Percentiles rank a stretch among this genome's conserved stretches.
These are phyloP conservation scores for Diaporthe amygdali DNA, from an alignment of 2,329 filamentous ascomycete genomes.

Conservation along the genomic window DNA sequence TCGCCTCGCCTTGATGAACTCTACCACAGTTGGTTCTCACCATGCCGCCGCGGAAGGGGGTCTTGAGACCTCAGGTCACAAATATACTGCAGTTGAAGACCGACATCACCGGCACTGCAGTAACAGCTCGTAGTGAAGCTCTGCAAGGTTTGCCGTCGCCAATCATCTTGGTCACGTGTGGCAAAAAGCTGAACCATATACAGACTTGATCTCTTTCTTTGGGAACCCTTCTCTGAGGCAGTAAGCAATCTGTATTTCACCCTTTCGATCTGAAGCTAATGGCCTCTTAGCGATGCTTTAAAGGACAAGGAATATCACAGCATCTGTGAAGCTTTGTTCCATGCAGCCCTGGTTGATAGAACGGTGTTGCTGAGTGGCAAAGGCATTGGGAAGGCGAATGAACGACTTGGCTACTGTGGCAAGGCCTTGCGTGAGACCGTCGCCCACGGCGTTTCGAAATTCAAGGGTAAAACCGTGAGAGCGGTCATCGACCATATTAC, in stretches of 20 bases:
- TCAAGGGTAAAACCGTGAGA: constrained; percentile 80
- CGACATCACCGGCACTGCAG: neutral
- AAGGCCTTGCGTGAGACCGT: constrained; percentile 75
- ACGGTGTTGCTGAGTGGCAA: constrained; percentile 62
- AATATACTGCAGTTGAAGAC: constrained; percentile 21
- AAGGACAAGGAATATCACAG: constrained; percentile 80
- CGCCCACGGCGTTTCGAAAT: constrained; percentile 68
- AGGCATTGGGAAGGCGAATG: constrained; percentile 49
- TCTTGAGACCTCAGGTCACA: constrained; percentile 16
- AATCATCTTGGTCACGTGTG: neutral
- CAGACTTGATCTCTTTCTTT: constrained; percentile 24
- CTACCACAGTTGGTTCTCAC: neutral
- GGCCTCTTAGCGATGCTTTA: constrained; percentile 45
- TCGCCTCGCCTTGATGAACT: neutral
- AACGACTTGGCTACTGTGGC: constrained; percentile 71
- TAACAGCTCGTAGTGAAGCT: constrained; percentile 17
- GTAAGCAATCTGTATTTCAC: neutral
- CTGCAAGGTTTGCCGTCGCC: constrained; percentile 11
- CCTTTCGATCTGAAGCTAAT: neutral
- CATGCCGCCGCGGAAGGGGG: constrained; percentile 22
- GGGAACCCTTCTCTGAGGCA: constrained; percentile 1
- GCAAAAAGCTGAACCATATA: neutral
- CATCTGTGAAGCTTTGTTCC: constrained; percentile 82
- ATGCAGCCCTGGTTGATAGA: constrained; percentile 71
- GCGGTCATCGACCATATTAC: constrained; percentile 82